Base-by-base conservation (phyloP, 352 stramenopile genomes). In the Pythium apleroticum region DNA sequence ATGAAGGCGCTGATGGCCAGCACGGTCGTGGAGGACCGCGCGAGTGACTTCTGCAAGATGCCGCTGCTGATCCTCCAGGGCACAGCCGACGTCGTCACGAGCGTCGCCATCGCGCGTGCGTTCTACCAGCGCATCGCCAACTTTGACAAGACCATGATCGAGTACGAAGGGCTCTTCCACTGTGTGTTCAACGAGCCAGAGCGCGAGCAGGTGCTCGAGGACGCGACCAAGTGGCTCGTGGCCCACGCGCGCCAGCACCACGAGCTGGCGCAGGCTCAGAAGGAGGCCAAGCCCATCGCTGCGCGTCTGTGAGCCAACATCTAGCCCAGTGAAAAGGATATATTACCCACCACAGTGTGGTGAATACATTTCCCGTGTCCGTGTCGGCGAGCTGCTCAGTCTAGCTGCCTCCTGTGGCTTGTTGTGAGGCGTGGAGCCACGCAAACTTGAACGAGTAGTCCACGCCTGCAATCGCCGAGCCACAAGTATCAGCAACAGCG, bases 141-240 rank as follows among this genome's bases (percentile, higher is more conserved):
- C 57, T 62, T 69, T 24, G 78, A 90, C 77, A 90, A 88, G 71
- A 61, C 83, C 60, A 80, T 86, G 57, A 82, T 86, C 57, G 20
- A 82, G 52, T 90, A 86, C 50, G 72, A 82, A 9, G 81, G 79
- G 2, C 49, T 88, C 15, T 88, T 73, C 58, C 79, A 90, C 73
- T 84, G 78, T 67, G 68, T 90, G 37, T 89, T 82, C 58, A 73
- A 89, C 50, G 81, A 89, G 33, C 77, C 77, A 1, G 79, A 87
- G 68, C 69, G 72, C 20, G 78, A 88, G 20, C 70, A 80, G 5
- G 81, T 90, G 20, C 48, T 88, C 19, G 56, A 74, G 9, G 73
- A 86, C 57, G 46, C 85, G 20, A 66, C 64, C n/a, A 60, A 71
- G 7, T 90, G 81, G 70, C 62, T 76, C 33, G 10, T 66, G 8